Evolutionary conservation across 2,329 filamentous ascomycete genomes (phyloP).

Genomic region (Penicillium sp.): DNA sequence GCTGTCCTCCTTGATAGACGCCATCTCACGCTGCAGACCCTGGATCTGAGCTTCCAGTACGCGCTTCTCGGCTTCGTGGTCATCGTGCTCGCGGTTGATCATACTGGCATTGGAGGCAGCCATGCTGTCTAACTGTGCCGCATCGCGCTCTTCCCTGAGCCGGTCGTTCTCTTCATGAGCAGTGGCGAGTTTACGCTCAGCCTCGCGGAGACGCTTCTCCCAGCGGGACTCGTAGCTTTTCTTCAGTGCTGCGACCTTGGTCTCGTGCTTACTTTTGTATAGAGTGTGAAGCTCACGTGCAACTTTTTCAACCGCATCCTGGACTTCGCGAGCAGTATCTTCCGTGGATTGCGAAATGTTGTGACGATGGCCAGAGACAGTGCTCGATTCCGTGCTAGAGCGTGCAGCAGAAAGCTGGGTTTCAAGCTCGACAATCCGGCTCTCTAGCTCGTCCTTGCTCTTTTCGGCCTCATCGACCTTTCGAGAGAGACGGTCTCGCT

Average conservation of each 20-base stretch:
- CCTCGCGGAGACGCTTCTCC: conserved; percentile 80
- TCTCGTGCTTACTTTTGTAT: conserved; percentile 97
- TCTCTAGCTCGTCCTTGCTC: conserved; percentile 45
- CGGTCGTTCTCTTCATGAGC: conserved; percentile 72
- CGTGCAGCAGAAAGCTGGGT: conserved; percentile 46
- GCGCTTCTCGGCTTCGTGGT: conserved; percentile 64
- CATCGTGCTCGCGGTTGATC: conserved; percentile 51
- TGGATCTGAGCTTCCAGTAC: conserved; percentile 72
- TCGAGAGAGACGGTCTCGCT: conserved; percentile 73
- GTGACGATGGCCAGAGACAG: conserved; percentile 29
- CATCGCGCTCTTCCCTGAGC: conserved; percentile 64
- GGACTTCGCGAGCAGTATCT: conserved; percentile 65
- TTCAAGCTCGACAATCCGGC: conserved; percentile 47
- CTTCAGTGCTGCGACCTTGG: conserved; percentile 86
- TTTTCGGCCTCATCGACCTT: conserved; percentile 76
- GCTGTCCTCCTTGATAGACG: conserved; percentile 68
- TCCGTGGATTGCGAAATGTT: conserved; percentile 40
- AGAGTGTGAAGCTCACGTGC: conserved; percentile 88
- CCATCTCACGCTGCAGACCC: conserved; percentile 70
- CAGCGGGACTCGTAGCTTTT: conserved; percentile 78
- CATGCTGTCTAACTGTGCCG: conserved; percentile 59
- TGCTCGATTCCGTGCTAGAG: conserved; percentile 30
- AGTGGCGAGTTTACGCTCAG: conserved; percentile 69
- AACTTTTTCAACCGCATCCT: conserved; percentile 82
- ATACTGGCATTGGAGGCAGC: conserved; percentile 48